These are phyloP conservation scores for Fraxinus sp. DNA, from an alignment of 305 asterid genomes.

Conservation along the genomic window DNA sequence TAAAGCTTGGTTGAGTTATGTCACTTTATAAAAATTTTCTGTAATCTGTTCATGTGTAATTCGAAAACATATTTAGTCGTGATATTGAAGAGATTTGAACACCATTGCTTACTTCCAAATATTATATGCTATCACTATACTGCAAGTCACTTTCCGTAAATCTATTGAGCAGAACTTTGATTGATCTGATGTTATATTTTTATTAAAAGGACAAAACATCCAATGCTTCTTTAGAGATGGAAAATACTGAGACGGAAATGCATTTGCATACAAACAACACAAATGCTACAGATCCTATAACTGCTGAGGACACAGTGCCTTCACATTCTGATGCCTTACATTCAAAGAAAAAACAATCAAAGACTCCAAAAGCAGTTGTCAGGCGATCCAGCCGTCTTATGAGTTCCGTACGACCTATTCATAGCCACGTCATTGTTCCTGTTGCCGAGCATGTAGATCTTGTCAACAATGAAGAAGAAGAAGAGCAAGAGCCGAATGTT, in stretches of 20 bases:
- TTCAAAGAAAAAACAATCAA: slow-evolving; percentile 2
- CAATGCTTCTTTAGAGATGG: slow-evolving; percentile 4
- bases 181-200: not conserved
- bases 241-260: not conserved
- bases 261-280: not conserved
- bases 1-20: not conserved
- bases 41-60: not conserved
- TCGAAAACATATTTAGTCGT: not conserved
- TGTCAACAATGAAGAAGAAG: slow-evolving; percentile 26
- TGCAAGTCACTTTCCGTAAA: not conserved
- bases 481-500: slow-evolving; percentile 21
- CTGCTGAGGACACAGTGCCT: not conserved
- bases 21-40: not conserved
- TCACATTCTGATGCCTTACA: not conserved
- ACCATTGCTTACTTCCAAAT: not conserved
- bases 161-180: not conserved
- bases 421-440: not conserved
- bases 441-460: slow-evolving; percentile 17
- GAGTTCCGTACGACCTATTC: not conserved
- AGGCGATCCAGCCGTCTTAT: slow-evolving; percentile 41
- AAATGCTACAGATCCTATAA: not conserved
- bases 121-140: not conserved
- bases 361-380: not conserved
- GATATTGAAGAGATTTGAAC: not conserved
- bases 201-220: slow-evolving; percentile 16